Evolutionary conservation across 768 basidiomycete genomes (phyloP), one percentile per base, ranked within the genome.

Genomic region (Podaxis mareebaensis): DNA sequence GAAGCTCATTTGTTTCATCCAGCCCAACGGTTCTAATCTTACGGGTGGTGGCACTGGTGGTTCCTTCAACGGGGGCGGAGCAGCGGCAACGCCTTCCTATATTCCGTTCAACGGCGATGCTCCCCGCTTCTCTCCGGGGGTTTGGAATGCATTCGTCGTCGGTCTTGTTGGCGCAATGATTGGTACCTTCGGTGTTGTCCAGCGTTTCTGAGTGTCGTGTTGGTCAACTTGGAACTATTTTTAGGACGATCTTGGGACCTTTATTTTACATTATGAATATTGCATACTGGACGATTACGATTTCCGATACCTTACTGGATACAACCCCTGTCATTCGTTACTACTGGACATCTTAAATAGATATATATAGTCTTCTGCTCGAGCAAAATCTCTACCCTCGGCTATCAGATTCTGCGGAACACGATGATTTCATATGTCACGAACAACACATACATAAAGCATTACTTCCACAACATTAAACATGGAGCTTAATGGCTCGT

Each of bases 101-200:
- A 69, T 80, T 39, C 83, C 82, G 2, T 87, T 87, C 72, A 86
- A 86, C 66, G 76, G 70, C 22, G 77, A 68, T 12, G 61, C 72
- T 20, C 67, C 70, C 2, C 61, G 66, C 26, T 62, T 77, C 24
- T 71, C 78, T 1, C 60, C 63, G 10, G 78, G 78, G n/a, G 64
- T 75, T 13, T 74, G 72, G 72, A 66, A 73, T 26, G 72, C 76
- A 28, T 56, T 80, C 28, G 57, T 76, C 42, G 53, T 81, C 7
- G 81, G 77, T 8, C 68, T 72, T 51, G 53, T 76, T 20, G 79
- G 79, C 22, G 76, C 73, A 0, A 15, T 82, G 3, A 24, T 78
- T n/a, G 80, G 80, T 6, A 66, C 70, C 10, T 52, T 73, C 22
- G 70, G 74, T 33, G 63, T 76, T 48, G 53, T 69, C 30, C 58